Evolutionary conservation across 805 yeast species (phyloP).

Genomic region (Kodamaea restingae): DNA sequence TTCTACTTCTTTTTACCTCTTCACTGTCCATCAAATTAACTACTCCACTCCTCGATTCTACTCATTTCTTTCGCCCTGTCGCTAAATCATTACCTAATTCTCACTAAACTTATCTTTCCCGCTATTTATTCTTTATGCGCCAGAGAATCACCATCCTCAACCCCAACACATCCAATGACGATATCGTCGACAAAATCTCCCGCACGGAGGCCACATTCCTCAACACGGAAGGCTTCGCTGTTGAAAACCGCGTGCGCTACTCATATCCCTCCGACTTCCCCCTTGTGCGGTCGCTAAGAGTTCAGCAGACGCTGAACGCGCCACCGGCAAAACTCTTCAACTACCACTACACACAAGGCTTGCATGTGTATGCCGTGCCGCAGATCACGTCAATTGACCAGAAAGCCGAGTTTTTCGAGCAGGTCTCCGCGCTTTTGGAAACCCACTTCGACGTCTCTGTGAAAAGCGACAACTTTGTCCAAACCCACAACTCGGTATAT

Average conservation of each 20-base stretch:
- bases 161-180: constrained; percentile 22
- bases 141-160: constrained; percentile 33
- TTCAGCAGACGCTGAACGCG: constrained; percentile 11
- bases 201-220: constrained; percentile 3
- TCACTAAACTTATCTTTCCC: no score
- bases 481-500: constrained; percentile 24
- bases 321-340: constrained; percentile 19
- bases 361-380: constrained; percentile 31
- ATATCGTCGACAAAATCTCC: constrained; percentile 15
- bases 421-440: constrained; percentile 10
- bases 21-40: no score
- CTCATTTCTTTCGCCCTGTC: no score
- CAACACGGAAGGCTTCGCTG: constrained; percentile 5
- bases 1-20: no score
- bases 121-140: no score
- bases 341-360: constrained; percentile 23
- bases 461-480: constrained; percentile 6
- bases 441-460: constrained; percentile 3
- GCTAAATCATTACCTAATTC: no score
- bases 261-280: neutral
- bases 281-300: constrained; percentile 19
- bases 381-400: constrained; percentile 7
- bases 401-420: constrained; percentile 21
- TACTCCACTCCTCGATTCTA: no score
- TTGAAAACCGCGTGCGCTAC: constrained; percentile 8